These are phyloP conservation scores for Coemansia sp. DNA, from an alignment of 192 early-diverging fungal genomes.

Conservation along the genomic window DNA sequence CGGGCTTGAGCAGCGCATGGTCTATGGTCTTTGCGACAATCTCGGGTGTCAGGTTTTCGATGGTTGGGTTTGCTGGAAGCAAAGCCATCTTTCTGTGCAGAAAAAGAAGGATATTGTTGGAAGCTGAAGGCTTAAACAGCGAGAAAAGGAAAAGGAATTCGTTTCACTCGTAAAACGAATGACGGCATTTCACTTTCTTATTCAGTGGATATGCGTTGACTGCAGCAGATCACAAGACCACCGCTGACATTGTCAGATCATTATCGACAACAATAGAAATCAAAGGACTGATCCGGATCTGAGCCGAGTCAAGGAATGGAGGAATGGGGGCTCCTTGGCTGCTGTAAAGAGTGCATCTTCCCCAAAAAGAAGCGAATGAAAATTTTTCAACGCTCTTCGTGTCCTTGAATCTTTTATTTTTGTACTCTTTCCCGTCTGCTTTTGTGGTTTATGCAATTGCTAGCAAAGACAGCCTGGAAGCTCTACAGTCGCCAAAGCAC, in stretches of 20 bases:
- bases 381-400: not conserved
- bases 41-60: slow-evolving; percentile 57
- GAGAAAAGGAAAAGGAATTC: not conserved
- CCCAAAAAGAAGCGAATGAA: not conserved
- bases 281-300: not conserved
- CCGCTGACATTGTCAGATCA: not conserved
- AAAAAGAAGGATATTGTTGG: not conserved
- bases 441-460: slow-evolving; percentile 3
- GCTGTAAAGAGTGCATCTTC: not conserved
- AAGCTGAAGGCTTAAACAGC: not conserved
- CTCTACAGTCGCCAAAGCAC: not conserved
- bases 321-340: no score
- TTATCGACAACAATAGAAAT: not conserved
- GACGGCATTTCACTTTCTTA: no score
- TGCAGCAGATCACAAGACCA: not conserved
- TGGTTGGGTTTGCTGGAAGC: slow-evolving; percentile 24
- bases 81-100: slow-evolving; percentile 6
- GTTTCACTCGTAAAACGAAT: not conserved
- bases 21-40: slow-evolving; percentile 62
- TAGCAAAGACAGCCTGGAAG: slow-evolving; percentile 1
- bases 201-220: not conserved
- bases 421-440: not conserved
- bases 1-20: slow-evolving; percentile 62
- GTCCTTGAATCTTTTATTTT: not conserved
- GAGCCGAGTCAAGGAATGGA: not conserved